Percentiles rank a stretch among this genome's conserved stretches.
phyloP scores from a whole-genome alignment of 2,329 filamentous ascomycete genomes.

The Cercospora citrullina region DNA sequence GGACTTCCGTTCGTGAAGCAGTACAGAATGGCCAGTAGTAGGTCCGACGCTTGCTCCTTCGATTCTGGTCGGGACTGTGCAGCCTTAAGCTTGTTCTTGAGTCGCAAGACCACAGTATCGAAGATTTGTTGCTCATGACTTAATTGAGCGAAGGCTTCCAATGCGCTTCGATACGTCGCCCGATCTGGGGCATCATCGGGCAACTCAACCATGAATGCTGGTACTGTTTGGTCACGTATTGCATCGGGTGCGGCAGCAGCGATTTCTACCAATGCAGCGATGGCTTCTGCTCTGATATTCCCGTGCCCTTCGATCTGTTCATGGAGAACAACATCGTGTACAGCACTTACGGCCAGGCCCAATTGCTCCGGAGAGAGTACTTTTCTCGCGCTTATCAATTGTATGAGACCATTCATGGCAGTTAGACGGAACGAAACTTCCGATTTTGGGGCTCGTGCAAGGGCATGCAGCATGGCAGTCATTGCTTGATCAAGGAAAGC shows the following conservation, averaged over 20 bases:
- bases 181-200: slow-evolving; percentile 52
- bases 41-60: slow-evolving; percentile 57
- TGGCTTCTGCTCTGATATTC: slow-evolving; percentile 59
- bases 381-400: slow-evolving; percentile 45
- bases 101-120: slow-evolving; percentile 61
- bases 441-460: slow-evolving; percentile 47
- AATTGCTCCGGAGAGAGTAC: slow-evolving; percentile 47
- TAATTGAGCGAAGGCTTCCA: slow-evolving; percentile 66
- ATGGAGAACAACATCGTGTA: slow-evolving; percentile 62
- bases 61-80: slow-evolving; percentile 56
- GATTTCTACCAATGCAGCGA: slow-evolving; percentile 60
- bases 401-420: slow-evolving; percentile 47
- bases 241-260: slow-evolving; percentile 62
- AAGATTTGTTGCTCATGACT: slow-evolving; percentile 63
- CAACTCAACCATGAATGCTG: slow-evolving; percentile 64
- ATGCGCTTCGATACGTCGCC: slow-evolving; percentile 54
- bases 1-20: slow-evolving; percentile 56
- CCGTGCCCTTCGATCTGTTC: slow-evolving; percentile 58
- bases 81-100: slow-evolving; percentile 63
- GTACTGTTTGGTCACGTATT: slow-evolving; percentile 65
- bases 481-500: slow-evolving; percentile 45
- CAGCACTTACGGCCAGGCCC: slow-evolving; percentile 57
- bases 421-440: slow-evolving; percentile 53
- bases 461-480: slow-evolving; percentile 46
- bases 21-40: slow-evolving; percentile 63